Base-by-base conservation (phyloP, 768 basidiomycete genomes). In the Auricularia cornea region DNA sequence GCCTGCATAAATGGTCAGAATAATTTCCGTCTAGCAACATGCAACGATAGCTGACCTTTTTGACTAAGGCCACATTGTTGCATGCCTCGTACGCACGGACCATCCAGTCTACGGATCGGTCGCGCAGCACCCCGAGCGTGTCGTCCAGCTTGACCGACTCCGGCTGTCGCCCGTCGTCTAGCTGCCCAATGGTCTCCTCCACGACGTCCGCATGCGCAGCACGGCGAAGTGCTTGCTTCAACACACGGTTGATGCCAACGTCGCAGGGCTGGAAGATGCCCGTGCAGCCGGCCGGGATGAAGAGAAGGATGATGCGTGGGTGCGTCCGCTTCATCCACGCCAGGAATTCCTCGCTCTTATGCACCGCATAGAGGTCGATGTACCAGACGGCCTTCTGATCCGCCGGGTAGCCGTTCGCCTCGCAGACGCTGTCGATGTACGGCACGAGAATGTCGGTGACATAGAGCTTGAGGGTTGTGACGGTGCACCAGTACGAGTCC, bases 141-240 rank as follows among this genome's bases (percentile, higher is more conserved):
- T 72, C 16, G 3, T 75, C 72, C 56, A 74, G 59, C 12, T 23
- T 35, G 31, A 72, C 41, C 2, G 59, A 44, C 2, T 41, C 35
- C 8, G 60, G n/a, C 18, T 48, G 30, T 6, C 12, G 59, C 3
- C 71, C 70, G 4, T 60, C 44, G 2, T 72, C 62, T 1, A 78
- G 64, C 60, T 75, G 70, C 1, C 18, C 20, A 1, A 72, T 33
- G 2, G 72, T 62, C 40, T 77, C 72, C 0, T 70, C 44, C 2
- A 80, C 72, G 32, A 79, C 57, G 60, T 76, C 73, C 35, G 72
- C 66, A 65, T 79, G 77, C 57, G 70, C 70, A 0, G 74, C 72
- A 2, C 67, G 62, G 32, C 70, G 70, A 28, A 75, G 69, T 11
- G 74, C 71, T 2, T 68, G 70, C 63, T 80, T 80, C 64, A 80